Conservation (phyloP, 78 protist species). For the Dictyostelium intermedium region DNA sequence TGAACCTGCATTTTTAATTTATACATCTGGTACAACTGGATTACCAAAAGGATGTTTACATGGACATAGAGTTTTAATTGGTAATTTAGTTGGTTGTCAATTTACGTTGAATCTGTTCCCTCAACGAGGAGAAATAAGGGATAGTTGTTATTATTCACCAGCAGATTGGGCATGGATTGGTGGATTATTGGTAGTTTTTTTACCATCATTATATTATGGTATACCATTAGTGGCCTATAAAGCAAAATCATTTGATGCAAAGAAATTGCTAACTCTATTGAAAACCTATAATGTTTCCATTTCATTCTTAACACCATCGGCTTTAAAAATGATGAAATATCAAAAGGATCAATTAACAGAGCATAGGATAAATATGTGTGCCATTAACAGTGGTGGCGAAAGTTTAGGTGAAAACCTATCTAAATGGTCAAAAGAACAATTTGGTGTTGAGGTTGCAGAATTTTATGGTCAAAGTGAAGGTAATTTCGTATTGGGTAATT, state of each 20-base stretch:
- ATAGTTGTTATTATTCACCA: slow-evolving; percentile 45
- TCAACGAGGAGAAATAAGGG: not conserved
- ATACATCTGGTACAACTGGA: slow-evolving; percentile 65
- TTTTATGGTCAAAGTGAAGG: slow-evolving; percentile 65
- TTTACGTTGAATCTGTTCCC: slow-evolving; percentile 51
- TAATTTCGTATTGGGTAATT: slow-evolving; percentile 36
- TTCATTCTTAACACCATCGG: not conserved
- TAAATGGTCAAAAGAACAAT: slow-evolving; percentile 1
- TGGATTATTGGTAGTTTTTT: slow-evolving; percentile 46
- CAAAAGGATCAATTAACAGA: not conserved
- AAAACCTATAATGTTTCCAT: not conserved
- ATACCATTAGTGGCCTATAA: slow-evolving; percentile 47
- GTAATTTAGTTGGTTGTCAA: slow-evolving; percentile 57
- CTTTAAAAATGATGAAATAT: not conserved
- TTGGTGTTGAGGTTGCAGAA: slow-evolving; percentile 36
- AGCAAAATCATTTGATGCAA: slow-evolving; percentile 23
- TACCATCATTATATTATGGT: slow-evolving; percentile 65
- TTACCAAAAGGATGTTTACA: slow-evolving; percentile 65
- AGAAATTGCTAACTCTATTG: not conserved
- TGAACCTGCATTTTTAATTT: slow-evolving; percentile 52
- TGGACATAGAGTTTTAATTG: slow-evolving; percentile 52
- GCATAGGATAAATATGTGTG: not conserved
- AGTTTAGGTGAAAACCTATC: slow-evolving; percentile 35
- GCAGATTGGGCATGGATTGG: slow-evolving; percentile 80
- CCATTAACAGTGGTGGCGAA: not conserved